Evolutionary conservation across 352 stramenopile genomes (phyloP).

Genomic region (Thalassiosira ordinaria): DNA sequence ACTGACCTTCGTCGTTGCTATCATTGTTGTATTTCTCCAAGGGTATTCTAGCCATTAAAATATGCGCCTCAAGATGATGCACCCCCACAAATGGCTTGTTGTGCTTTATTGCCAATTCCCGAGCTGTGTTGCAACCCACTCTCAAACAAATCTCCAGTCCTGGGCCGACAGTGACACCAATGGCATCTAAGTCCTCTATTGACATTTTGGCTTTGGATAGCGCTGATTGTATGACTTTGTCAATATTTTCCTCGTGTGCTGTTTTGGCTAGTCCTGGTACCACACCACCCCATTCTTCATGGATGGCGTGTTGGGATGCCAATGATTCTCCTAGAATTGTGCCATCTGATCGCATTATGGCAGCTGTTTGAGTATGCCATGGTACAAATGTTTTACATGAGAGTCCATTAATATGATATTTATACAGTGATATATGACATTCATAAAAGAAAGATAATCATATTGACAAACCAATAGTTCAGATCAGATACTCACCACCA

Average conservation of each 20-base stretch:
- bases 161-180: slow-evolving; percentile 95
- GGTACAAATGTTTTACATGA: no score
- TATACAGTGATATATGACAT: background rate
- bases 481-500: slow-evolving; percentile 45
- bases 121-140: slow-evolving; percentile 90
- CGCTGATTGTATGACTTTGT: slow-evolving; percentile 91
- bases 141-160: slow-evolving; percentile 97
- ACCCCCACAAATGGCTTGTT: slow-evolving; percentile 94
- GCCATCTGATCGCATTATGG: slow-evolving; percentile 90
- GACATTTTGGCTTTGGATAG: slow-evolving; percentile 88
- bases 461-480: no score
- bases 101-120: slow-evolving; percentile 88
- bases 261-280: slow-evolving; percentile 93
- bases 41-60: slow-evolving; percentile 93
- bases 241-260: slow-evolving; percentile 94
- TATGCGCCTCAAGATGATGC: slow-evolving; percentile 98
- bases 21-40: slow-evolving; percentile 42
- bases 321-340: slow-evolving; percentile 92
- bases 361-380: slow-evolving; percentile 72
- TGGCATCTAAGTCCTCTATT: slow-evolving; percentile 90
- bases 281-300: slow-evolving; percentile 92
- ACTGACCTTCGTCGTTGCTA: slow-evolving; percentile 14
- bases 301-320: slow-evolving; percentile 90
- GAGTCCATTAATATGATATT: slow-evolving; percentile 44
- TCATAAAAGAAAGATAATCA: no score